phyloP scores from a whole-genome alignment of 139 green algal genomes.

The Tetradesmus lagerheimii region DNA sequence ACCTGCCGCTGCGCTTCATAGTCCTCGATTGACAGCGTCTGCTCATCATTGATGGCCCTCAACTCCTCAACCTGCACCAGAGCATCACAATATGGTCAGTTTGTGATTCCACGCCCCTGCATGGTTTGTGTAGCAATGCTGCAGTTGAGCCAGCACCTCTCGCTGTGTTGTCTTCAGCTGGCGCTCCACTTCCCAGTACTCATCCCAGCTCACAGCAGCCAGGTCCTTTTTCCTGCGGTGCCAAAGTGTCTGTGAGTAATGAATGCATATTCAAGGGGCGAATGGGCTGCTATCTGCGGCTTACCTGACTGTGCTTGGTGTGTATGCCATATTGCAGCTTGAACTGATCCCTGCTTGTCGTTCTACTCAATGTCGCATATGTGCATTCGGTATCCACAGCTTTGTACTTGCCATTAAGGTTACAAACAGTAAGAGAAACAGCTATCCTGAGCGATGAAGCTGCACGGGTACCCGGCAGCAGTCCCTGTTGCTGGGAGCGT shows the following conservation, averaged over 20 bases:
- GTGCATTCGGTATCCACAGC: neutral
- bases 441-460: neutral
- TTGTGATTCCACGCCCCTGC: neutral
- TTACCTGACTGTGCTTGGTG: neutral
- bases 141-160: constrained; percentile 6
- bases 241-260: neutral
- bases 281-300: neutral
- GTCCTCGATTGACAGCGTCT: neutral
- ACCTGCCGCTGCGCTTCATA: constrained; percentile 31
- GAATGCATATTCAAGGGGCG: neutral
- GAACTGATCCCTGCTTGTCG: neutral
- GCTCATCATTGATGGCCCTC: neutral
- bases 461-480: neutral
- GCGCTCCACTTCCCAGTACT: constrained; percentile 30
- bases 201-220: constrained; percentile 31
- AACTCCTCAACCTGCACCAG: constrained; percentile 9
- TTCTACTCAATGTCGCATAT: neutral
- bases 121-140: neutral
- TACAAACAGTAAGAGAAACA: neutral
- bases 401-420: neutral
- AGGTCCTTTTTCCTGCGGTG: constrained; percentile 31
- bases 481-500: neutral
- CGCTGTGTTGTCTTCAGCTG: constrained; percentile 15
- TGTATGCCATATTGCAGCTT: neutral
- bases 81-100: neutral